Conservation (phyloP, 31 red algal species). For the Asparagopsis taxiformis region DNA sequence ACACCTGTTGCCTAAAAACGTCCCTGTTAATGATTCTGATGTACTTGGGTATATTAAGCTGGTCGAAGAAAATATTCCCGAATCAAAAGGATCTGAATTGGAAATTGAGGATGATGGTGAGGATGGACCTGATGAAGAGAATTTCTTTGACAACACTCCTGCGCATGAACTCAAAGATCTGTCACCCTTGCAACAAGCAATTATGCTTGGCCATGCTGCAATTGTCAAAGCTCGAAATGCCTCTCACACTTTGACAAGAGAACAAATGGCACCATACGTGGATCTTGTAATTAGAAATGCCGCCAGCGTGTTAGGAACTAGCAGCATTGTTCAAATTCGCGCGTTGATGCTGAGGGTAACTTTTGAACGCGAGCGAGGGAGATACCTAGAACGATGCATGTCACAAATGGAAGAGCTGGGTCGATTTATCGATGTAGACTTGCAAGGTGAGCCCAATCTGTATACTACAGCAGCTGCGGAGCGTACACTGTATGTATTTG, state of each 20-base stretch:
- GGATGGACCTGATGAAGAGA: slow-evolving; percentile 28
- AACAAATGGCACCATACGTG: slow-evolving; percentile 61
- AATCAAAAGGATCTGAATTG: slow-evolving; percentile 1
- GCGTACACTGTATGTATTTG: slow-evolving; percentile 58
- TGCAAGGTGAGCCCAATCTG: slow-evolving; percentile 1
- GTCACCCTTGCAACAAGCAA: slow-evolving; percentile 61
- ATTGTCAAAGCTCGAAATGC: slow-evolving; percentile 51
- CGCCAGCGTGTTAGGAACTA: slow-evolving; percentile 33
- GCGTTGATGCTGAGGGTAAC: slow-evolving; percentile 60
- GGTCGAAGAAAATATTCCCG: background rate
- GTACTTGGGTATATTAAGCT: slow-evolving; percentile 72
- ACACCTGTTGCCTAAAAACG: slow-evolving; percentile 58
- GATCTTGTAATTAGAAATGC: slow-evolving; percentile 32
- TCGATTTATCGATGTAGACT: slow-evolving; percentile 52
- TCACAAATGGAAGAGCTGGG: slow-evolving; percentile 85
- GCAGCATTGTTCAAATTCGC: slow-evolving; percentile 59
- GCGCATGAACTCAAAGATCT: slow-evolving; percentile 32
- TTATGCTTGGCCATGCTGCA: slow-evolving; percentile 41
- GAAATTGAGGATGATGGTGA: background rate
- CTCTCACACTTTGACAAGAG: slow-evolving; percentile 46
- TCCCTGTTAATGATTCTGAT: slow-evolving; percentile 81
- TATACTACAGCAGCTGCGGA: slow-evolving; percentile 39
- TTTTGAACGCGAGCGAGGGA: slow-evolving; percentile 71
- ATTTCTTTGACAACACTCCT: background rate
- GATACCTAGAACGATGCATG: slow-evolving; percentile 86